These are phyloP conservation scores for Candida maesae DNA, from an alignment of 805 yeast species.

Conservation along the genomic window DNA sequence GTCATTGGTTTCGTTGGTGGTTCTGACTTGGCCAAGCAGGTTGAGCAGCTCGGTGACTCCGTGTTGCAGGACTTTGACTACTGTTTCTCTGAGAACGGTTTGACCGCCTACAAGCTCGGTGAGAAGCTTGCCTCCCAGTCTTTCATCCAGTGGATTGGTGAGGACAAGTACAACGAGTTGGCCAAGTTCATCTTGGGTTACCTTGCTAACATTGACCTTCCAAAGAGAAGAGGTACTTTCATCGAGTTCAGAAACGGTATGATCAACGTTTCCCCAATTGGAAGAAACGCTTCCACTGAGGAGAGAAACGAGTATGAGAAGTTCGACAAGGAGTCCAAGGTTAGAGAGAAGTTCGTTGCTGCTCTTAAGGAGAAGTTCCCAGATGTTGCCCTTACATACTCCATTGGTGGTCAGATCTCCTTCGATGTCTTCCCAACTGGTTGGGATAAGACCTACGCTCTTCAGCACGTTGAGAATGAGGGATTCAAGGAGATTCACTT, in stretches of 20 bases:
- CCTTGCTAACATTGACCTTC: conserved; percentile 81
- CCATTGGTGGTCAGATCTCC: conserved; percentile 99
- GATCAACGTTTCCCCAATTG: conserved; percentile 97
- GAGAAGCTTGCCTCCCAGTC: conserved; percentile 87
- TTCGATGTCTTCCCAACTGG: conserved; percentile 99
- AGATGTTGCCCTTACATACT: conserved; percentile 84
- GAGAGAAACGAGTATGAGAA: conserved; percentile 93
- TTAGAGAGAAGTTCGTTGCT: conserved; percentile 80
- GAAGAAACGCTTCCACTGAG: conserved; percentile 93
- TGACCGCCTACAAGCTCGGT: conserved; percentile 94
- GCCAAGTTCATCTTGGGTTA: conserved; percentile 82
- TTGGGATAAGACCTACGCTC: conserved; percentile 99
- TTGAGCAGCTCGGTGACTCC: conserved; percentile 87
- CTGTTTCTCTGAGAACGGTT: conserved; percentile 96
- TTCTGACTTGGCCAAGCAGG: conserved; percentile 88
- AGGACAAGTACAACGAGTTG: conserved; percentile 86
- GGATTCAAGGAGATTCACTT: conserved; percentile 87
- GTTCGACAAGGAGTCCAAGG: conserved; percentile 72
- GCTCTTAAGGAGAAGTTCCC: conserved; percentile 83
- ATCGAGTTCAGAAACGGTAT: conserved; percentile 99
- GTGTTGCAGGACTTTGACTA: conserved; percentile 83
- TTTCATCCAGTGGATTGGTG: conserved; percentile 93
- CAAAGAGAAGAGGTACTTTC: conserved; percentile 98
- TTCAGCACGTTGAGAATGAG: conserved; percentile 86
- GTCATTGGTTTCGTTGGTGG: conserved; percentile 99